Percentiles rank a stretch among this genome's conserved stretches.
Evolutionary conservation across 2,329 filamentous ascomycete species (phyloP).

Genomic region (Beauveria caledonica): DNA sequence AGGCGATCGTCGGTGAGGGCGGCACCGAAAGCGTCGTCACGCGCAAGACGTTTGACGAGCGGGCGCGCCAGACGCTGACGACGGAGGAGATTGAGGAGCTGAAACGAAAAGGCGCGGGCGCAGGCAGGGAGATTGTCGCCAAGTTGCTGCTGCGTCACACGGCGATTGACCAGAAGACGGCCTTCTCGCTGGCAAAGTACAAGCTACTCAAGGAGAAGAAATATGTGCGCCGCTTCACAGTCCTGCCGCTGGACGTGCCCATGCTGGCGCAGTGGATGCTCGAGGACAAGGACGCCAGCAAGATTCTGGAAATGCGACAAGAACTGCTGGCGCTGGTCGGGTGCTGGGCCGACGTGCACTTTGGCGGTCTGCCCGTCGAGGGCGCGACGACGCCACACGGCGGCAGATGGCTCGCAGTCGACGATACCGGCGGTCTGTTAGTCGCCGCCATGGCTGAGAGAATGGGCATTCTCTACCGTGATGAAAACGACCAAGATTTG

Average conservation of each 20-base stretch:
- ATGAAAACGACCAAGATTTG: constrained; percentile 20
- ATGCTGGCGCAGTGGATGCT: constrained; percentile 70
- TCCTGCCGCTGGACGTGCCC: constrained; percentile 74
- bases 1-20: constrained; percentile 11
- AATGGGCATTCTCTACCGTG: constrained; percentile 67
- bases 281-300: constrained; percentile 68
- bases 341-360: constrained; percentile 87
- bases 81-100: constrained; percentile 68
- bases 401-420: constrained; percentile 68
- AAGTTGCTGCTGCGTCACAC: constrained; percentile 86
- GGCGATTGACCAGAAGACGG: constrained; percentile 86
- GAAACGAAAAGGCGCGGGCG: constrained; percentile 64
- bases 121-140: constrained; percentile 84
- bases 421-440: constrained; percentile 78
- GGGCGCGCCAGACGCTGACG: constrained; percentile 66
- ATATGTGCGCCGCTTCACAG: constrained; percentile 80
- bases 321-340: constrained; percentile 75
- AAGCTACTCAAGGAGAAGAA: constrained; percentile 91
- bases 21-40: constrained; percentile 33
- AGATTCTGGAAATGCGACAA: constrained; percentile 78
- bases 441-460: constrained; percentile 80
- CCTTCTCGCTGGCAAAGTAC: constrained; percentile 91
- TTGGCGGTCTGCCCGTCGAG: constrained; percentile 27
- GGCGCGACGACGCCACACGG: constrained; percentile 22
- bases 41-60: constrained; percentile 52